Evolutionary conservation across 139 green algal species (phyloP).

Genomic region (Gonium pectorale): DNA sequence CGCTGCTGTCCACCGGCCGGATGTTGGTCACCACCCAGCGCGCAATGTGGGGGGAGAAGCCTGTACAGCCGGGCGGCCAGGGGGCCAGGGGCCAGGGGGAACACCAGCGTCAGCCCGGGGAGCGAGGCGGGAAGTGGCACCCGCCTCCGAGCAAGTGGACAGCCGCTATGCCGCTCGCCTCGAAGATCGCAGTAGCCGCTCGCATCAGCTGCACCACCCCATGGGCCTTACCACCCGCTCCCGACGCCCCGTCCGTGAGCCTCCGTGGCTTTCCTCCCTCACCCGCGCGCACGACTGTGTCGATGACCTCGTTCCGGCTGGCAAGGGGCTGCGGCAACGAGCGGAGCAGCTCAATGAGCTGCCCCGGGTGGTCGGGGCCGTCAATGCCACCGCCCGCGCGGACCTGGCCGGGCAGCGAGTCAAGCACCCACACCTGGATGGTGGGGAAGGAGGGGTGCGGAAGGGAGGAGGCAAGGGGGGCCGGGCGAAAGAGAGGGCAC

Average conservation of each 20-base stretch:
- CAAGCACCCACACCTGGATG: constrained; percentile 89
- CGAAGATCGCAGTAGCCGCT: no score
- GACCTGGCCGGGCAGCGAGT: constrained; percentile 89
- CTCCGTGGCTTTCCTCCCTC: no score
- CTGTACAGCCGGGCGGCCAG: constrained; percentile 44
- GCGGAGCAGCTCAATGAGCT: constrained; percentile 83
- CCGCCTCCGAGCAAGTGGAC: no score
- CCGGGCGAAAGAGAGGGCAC: no score
- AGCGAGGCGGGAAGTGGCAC: no score
- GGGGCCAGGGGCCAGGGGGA: no score
- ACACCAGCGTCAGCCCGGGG: no score
- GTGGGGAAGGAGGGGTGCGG: not conserved
- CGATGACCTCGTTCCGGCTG: constrained; percentile 68
- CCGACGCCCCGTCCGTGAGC: no score
- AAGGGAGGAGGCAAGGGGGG: no score
- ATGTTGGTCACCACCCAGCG: constrained; percentile 93
- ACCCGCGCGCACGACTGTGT: constrained; percentile 35
- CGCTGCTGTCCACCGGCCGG: constrained; percentile 39
- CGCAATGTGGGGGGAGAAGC: constrained; percentile 66
- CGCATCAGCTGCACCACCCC: no score
- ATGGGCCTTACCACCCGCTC: no score
- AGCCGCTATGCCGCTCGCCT: no score
- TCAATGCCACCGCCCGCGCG: constrained; percentile 50
- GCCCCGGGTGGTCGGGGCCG: constrained; percentile 77
- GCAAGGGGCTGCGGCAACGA: constrained; percentile 73